Percentiles rank a stretch among this genome's conserved stretches.
Evolutionary conservation across 2,329 filamentous ascomycete genomes (phyloP).

Genomic region (Penicillium nordicum): DNA sequence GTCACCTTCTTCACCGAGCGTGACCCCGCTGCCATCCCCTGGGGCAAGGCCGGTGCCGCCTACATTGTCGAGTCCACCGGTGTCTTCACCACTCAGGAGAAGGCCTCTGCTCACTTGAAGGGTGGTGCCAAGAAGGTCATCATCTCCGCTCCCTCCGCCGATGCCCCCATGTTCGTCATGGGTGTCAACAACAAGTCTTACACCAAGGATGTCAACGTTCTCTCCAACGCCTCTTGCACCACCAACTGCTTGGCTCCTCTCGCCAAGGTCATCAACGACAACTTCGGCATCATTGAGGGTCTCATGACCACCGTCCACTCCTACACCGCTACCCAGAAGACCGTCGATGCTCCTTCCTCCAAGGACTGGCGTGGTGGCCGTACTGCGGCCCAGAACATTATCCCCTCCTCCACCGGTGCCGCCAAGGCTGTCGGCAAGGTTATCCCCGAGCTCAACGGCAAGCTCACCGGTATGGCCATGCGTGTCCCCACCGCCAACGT

Average conservation of each 20-base stretch:
- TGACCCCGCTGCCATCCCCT: constrained; percentile 86
- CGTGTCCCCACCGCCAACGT: constrained; percentile 98
- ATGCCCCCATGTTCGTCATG: constrained; percentile 99
- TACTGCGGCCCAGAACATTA: constrained; percentile 99
- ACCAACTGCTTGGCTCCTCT: constrained; percentile 99
- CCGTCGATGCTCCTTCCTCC: constrained; percentile 91
- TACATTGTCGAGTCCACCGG: constrained; percentile 98
- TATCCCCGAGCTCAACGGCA: constrained; percentile 96
- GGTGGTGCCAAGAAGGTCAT: constrained; percentile 98
- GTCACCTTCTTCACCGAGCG: constrained; percentile 93
- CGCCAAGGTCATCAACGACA: constrained; percentile 99
- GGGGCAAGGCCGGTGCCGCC: constrained; percentile 78
- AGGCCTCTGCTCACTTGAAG: constrained; percentile 90
- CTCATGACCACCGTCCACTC: constrained; percentile 99
- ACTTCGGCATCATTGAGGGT: constrained; percentile 95
- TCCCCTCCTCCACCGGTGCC: constrained; percentile 97
- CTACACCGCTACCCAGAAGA: constrained; percentile 99
- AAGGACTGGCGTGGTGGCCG: constrained; percentile 99
- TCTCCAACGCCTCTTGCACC: constrained; percentile 99
- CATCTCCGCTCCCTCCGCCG: constrained; percentile 58
- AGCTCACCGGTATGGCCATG: constrained; percentile 99
- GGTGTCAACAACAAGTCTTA: constrained; percentile 96
- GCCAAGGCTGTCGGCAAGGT: constrained; percentile 99
- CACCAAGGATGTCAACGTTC: constrained; percentile 84
- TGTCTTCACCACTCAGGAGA: constrained; percentile 98